Evolutionary conservation across 345 rosid species (phyloP).

Genomic region (Ceriops tagal): DNA sequence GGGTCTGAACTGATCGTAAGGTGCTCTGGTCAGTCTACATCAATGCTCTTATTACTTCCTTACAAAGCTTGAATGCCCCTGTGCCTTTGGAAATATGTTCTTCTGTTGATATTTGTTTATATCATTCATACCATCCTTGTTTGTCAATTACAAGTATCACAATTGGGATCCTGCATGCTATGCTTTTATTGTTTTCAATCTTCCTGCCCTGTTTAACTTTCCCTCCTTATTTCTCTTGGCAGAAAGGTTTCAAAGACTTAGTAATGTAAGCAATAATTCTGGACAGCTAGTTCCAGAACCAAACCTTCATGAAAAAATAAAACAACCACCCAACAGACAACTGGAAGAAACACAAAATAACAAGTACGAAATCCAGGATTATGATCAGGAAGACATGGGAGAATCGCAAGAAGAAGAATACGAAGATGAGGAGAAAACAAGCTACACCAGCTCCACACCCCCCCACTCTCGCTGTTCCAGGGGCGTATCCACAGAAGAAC

Average conservation of each 20-base stretch:
- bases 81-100: no score
- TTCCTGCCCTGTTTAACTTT: no score
- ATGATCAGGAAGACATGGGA: conserved; percentile 34
- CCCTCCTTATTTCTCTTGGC: neutral
- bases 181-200: no score
- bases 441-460: conserved; percentile 77
- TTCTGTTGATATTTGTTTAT: no score
- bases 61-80: neutral
- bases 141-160: no score
- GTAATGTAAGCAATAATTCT: conserved; percentile 8
- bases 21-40: conserved; percentile 40
- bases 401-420: conserved; percentile 57
- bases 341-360: conserved; percentile 16
- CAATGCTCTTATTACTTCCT: neutral
- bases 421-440: conserved; percentile 71
- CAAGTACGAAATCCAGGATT: conserved; percentile 21
- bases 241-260: conserved; percentile 41
- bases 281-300: conserved; percentile 36
- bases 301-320: conserved; percentile 39
- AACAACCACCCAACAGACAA: conserved; percentile 25
- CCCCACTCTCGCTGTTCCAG: conserved; percentile 80
- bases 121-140: no score
- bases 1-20: conserved; percentile 70
- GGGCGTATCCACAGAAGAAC: conserved; percentile 73
- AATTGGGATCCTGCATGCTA: no score